Base-by-base conservation (phyloP, 179 eudicot species). In the Silene coronaria region DNA sequence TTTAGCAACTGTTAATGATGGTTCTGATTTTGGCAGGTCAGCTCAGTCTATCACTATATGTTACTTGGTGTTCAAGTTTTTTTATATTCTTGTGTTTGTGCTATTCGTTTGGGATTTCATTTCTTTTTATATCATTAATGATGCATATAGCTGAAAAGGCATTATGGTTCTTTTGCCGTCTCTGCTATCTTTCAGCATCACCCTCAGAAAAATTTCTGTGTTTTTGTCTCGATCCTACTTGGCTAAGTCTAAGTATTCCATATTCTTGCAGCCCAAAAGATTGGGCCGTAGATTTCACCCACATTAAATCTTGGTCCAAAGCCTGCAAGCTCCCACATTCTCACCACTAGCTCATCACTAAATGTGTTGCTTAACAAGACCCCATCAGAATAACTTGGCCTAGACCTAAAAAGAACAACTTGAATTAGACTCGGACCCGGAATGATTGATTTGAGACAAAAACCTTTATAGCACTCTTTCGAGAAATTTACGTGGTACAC, bases 21-120 rank as follows among this genome's bases (percentile, higher is more conserved):
- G 61, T 60, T 42, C 67, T 36, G 73, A 70, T 69, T 16, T 58
- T 64, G 46, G 71, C 74, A 80, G 83, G 85, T 80, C 45, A 76
- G 75, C 74, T 80, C 45, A 73, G 72, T 74, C 19, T 75, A 48
- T 75, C 62, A 32, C 22, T 22, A 9, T 66, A 28, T 28, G 17
- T 67, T 45, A 46, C 64, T 65, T n/a, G 62, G 19, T 59, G 74
- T 19, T 12, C 60, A 32, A 30, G 14, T 61, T 62, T 21, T 27
- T 17, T 62, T 32, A 48, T 30, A 27, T 69, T 55, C 38, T 8
- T 7, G n/a, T 28, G 48, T 42, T n/a, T 27, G 65, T 68, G 38
- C 17, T 51, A 36, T 46, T 59, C 26, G 38, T 21, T 3, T 10
- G 28, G 51, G 22, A 46, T 5, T 58, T 78, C 28, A 21, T 32